Conservation (phyloP, 306 rosid genomes). For the Inga oerstediana region DNA sequence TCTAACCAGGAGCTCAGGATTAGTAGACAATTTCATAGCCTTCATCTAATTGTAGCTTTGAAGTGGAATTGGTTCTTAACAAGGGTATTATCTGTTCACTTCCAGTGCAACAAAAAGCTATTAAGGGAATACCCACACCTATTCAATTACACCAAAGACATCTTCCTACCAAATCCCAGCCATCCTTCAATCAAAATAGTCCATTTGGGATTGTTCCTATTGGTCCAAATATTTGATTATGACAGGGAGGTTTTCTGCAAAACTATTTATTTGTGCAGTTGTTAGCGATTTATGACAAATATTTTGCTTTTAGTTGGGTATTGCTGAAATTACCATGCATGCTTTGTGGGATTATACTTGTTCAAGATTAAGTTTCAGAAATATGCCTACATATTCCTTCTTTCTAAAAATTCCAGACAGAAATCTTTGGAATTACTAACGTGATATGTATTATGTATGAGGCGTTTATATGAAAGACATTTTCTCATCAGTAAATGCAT, state of each 20-base stretch:
- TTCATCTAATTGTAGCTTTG: not conserved
- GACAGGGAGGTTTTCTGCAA: conserved; percentile 62
- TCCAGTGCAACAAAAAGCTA: conserved; percentile 93
- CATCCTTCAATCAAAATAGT: conserved; percentile 46
- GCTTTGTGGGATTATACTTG: conserved; percentile 11
- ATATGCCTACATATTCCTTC: not conserved
- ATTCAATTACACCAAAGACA: too few species aligned
- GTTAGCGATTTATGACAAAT: not conserved
- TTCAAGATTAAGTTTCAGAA: conserved; percentile 31
- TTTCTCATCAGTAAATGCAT: too few species aligned
- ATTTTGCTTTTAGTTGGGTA: conserved; percentile 16
- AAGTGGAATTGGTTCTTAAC: not conserved
- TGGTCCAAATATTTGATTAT: conserved; percentile 70
- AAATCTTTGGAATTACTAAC: too few species aligned
- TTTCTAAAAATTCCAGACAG: too few species aligned
- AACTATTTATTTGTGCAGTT: not conserved
- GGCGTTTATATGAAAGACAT: too few species aligned
- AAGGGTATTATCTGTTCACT: conserved; percentile 53
- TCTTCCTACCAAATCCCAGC: too few species aligned
- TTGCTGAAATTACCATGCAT: not conserved
- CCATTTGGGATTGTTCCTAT: conserved; percentile 78
- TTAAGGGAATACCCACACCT: too few species aligned
- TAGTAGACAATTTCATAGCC: not conserved
- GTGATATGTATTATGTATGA: too few species aligned
- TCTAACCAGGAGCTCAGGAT: not conserved